A percentile compares a stretch with the other conserved stretches of the same genome.
Evolutionary conservation across 768 basidiomycete genomes (phyloP).

Genomic region (Holtermanniella nyarrowii): DNA sequence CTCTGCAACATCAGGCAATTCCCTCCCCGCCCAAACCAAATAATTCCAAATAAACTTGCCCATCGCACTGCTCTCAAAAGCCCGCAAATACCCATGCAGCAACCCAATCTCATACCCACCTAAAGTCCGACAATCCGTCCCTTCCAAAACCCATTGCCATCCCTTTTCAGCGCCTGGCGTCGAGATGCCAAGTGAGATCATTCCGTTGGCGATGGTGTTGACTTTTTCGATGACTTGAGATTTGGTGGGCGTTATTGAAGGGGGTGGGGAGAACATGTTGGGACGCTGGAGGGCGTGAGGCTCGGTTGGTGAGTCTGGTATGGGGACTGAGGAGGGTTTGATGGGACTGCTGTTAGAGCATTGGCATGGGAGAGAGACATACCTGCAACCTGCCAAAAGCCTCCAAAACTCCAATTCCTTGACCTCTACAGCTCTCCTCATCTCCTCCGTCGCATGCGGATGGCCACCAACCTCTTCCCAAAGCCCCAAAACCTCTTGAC

Average conservation of each 20-base stretch:
- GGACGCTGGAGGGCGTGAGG: slow-evolving; percentile 2
- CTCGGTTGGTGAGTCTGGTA: neutral
- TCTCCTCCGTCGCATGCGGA: slow-evolving; percentile 17
- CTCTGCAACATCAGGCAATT: slow-evolving; percentile 42
- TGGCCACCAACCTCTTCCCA: slow-evolving; percentile 25
- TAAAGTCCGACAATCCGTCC: slow-evolving; percentile 55
- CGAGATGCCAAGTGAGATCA: slow-evolving; percentile 57
- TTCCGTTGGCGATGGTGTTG: slow-evolving; percentile 61
- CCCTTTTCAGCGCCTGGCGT: slow-evolving; percentile 58
- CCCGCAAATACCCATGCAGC: slow-evolving; percentile 52
- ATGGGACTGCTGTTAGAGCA: slow-evolving; percentile 2
- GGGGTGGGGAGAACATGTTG: slow-evolving; percentile 20
- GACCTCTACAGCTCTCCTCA: slow-evolving; percentile 29
- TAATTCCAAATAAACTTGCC: slow-evolving; percentile 57
- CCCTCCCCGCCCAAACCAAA: slow-evolving; percentile 53
- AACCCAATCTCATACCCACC: slow-evolving; percentile 58
- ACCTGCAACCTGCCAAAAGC: slow-evolving; percentile 17
- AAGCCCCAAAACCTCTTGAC: slow-evolving; percentile 24
- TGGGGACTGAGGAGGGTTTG: neutral
- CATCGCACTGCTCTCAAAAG: slow-evolving; percentile 57
- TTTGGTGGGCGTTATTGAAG: slow-evolving; percentile 46
- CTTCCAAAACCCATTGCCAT: slow-evolving; percentile 70
- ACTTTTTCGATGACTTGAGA: slow-evolving; percentile 61
- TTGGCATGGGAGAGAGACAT: neutral
- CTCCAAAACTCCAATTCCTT: slow-evolving; percentile 30